A percentile compares a stretch with the other conserved stretches of the same genome.
phyloP scores from a whole-genome alignment of 805 yeast species.

The Metschnikowia proteae region DNA sequence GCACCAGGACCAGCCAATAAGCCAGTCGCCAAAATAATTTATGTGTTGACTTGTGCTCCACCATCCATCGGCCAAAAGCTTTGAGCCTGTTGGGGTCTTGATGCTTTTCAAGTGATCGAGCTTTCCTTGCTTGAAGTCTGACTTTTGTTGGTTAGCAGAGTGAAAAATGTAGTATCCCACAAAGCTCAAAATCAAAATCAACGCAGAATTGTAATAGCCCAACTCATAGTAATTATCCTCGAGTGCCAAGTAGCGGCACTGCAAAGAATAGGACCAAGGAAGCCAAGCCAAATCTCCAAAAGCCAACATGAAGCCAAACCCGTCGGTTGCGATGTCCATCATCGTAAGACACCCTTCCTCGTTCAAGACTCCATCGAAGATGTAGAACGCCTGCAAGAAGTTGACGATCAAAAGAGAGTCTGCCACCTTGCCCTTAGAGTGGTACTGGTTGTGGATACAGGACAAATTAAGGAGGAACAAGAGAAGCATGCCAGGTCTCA shows the following conservation, averaged over 20 bases:
- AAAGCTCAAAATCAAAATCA: conserved; percentile 47
- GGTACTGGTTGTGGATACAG: conserved; percentile 77
- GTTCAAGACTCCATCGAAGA: conserved; percentile 86
- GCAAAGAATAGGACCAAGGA: conserved; percentile 87
- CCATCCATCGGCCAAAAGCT: conserved; percentile 87
- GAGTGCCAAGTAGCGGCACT: conserved; percentile 73
- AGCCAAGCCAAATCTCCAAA: conserved; percentile 93
- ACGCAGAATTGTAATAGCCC: conserved; percentile 36
- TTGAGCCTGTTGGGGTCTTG: conserved; percentile 71
- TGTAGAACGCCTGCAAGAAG: conserved; percentile 71
- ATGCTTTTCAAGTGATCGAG: conserved; percentile 62
- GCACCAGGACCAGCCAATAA: conserved; percentile 90
- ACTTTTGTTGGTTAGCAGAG: conserved; percentile 79
- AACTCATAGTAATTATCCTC: conserved; percentile 50
- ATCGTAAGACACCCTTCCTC: conserved; percentile 87
- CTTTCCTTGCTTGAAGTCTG: conserved; percentile 75
- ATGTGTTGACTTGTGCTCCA: conserved; percentile 92
- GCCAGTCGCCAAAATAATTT: conserved; percentile 94
- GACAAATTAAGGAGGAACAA: conserved; percentile 80
- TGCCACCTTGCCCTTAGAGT: conserved; percentile 51
- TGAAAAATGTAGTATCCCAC: conserved; percentile 81
- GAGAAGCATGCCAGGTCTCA: conserved; percentile 88
- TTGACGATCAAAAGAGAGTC: conserved; percentile 73
- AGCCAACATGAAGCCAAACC: conserved; percentile 93
- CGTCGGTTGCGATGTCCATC: conserved; percentile 97